phyloP scores from a whole-genome alignment of 129 eudicot genomes.

The Erigeron canadensis region DNA sequence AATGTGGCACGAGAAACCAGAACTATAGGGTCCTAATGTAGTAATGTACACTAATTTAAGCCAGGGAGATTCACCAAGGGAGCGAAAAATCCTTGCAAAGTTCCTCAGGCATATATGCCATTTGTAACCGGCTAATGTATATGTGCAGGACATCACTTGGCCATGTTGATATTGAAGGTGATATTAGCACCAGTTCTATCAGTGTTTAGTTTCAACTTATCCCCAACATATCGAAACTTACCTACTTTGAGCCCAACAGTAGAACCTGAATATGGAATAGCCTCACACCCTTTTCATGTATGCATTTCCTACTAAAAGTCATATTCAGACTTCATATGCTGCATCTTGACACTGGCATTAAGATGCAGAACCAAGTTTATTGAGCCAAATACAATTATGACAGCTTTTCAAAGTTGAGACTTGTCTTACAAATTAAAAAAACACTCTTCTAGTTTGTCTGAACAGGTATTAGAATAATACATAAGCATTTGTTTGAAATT shows the following conservation, averaged over 20 bases:
- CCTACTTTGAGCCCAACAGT: no score
- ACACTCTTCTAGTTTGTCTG: slow-evolving; percentile 3
- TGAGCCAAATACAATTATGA: neutral
- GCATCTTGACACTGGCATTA: neutral
- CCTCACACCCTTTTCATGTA: neutral
- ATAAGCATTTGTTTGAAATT: slow-evolving; percentile 9
- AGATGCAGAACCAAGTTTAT: slow-evolving; percentile 18
- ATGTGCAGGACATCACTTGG: neutral
- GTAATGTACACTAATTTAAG: neutral
- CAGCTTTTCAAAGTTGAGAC: neutral
- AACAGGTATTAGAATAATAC: slow-evolving; percentile 8
- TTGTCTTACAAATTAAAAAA: slow-evolving; percentile 15
- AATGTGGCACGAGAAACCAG: neutral
- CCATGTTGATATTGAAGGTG: neutral
- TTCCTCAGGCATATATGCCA: neutral
- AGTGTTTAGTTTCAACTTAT: neutral
- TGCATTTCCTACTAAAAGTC: no score
- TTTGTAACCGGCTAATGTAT: neutral
- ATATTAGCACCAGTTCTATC: neutral
- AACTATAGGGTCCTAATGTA: neutral
- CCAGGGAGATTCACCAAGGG: neutral
- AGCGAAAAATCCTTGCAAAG: neutral
- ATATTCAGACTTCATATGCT: neutral
- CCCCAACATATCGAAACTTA: neutral
- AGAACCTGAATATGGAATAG: neutral